A percentile compares a stretch with the other conserved stretches of the same genome.
phyloP scores from a whole-genome alignment of 805 yeast species.

The Kurtzmaniella cleridarum region DNA sequence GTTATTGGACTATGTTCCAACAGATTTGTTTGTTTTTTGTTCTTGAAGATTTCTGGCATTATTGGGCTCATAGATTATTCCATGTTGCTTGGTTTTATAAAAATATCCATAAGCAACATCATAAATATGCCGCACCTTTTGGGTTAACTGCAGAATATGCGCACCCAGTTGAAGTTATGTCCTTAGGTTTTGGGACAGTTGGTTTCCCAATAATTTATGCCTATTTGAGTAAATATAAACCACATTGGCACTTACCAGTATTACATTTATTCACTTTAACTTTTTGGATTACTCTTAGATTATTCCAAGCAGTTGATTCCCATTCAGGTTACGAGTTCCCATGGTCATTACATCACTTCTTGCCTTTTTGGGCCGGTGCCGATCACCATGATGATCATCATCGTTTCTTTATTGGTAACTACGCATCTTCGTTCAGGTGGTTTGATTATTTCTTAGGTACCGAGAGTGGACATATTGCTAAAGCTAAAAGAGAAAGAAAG shows the following conservation, averaged over 20 bases:
- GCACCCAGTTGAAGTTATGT: conserved; percentile 88
- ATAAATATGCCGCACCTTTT: conserved; percentile 95
- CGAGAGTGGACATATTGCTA: conserved; percentile 84
- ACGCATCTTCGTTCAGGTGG: conserved; percentile 93
- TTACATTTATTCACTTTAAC: conserved; percentile 88
- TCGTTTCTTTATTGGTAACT: conserved; percentile 91
- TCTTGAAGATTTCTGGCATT: conserved; percentile 94
- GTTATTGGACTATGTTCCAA: conserved; percentile 45
- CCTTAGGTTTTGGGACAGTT: conserved; percentile 91
- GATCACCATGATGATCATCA: conserved; percentile 98
- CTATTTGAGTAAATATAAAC: conserved; percentile 53
- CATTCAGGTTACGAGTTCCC: conserved; percentile 99
- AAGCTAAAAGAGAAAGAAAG: conserved; percentile 63
- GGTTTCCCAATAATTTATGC: conserved; percentile 90
- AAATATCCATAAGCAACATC: conserved; percentile 95
- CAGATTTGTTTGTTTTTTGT: conserved; percentile 79
- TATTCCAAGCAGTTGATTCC: conserved; percentile 95
- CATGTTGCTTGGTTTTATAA: conserved; percentile 88
- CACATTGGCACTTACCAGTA: conserved; percentile 16
- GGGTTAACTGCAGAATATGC: conserved; percentile 98
- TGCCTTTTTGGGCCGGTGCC: conserved; percentile 98
- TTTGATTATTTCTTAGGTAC: conserved; percentile 88
- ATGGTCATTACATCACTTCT: conserved; percentile 84
- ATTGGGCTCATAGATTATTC: conserved; percentile 87
- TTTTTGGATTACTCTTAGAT: conserved; percentile 80